Conservation (phyloP, 2,329 filamentous ascomycete genomes). For the Cladophialophora psammophila region DNA sequence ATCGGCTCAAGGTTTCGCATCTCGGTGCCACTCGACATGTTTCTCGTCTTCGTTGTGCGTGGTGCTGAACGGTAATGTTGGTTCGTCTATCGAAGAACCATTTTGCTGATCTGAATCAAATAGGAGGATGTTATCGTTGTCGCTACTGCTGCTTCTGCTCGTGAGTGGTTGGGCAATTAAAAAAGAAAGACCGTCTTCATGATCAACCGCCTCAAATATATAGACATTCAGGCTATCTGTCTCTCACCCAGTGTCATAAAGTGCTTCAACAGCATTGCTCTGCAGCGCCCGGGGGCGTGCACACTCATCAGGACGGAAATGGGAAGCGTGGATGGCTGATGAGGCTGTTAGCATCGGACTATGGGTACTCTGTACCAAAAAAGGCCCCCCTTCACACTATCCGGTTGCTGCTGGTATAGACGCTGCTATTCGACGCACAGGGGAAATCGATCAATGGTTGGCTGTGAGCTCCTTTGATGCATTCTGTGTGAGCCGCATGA, state of each 20-base stretch:
- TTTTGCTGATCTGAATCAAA: neutral
- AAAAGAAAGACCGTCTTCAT: neutral
- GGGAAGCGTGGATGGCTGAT: conserved; percentile 6
- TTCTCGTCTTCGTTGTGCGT: neutral
- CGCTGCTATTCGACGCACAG: neutral
- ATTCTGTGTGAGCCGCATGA: neutral
- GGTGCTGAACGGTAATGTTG: neutral
- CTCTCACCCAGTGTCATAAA: neutral
- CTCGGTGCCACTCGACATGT: neutral
- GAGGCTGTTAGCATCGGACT: conserved; percentile 1
- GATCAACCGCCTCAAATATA: neutral
- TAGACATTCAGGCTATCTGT: neutral
- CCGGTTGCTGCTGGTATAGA: neutral
- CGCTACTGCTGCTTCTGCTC: neutral
- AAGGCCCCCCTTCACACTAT: neutral
- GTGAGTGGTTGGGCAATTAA: neutral
- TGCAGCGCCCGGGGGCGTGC: neutral
- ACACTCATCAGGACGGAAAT: conserved; percentile 7
- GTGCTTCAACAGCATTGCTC: neutral
- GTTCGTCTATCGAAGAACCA: neutral
- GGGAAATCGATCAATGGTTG: neutral
- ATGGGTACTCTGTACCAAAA: neutral
- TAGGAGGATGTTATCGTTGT: neutral
- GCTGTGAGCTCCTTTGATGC: neutral
- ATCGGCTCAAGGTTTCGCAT: conserved; percentile 3